A percentile compares a stretch with the other conserved stretches of the same genome.
phyloP scores from a whole-genome alignment of 2,329 filamentous ascomycete genomes.

The Myrmaecium sp. region DNA sequence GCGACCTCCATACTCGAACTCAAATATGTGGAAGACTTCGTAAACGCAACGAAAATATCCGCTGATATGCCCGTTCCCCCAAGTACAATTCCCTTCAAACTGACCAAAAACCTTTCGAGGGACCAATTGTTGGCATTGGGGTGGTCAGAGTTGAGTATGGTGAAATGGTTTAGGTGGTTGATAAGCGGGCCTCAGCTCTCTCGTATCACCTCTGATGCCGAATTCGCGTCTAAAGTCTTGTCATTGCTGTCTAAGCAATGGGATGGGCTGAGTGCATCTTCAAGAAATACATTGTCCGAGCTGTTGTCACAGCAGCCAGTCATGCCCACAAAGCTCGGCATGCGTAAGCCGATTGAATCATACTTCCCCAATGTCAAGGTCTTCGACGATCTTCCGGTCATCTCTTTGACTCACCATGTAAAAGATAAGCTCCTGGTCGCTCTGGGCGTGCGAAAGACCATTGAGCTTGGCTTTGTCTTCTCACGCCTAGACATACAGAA shows the following conservation, averaged over 20 bases:
- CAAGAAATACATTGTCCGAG: slow-evolving; percentile 47
- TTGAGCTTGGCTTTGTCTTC: slow-evolving; percentile 89
- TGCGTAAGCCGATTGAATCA: slow-evolving; percentile 69
- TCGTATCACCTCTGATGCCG: slow-evolving; percentile 48
- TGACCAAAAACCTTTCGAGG: slow-evolving; percentile 52
- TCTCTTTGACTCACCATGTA: slow-evolving; percentile 53
- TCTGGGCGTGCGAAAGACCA: slow-evolving; percentile 83
- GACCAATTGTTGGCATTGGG: slow-evolving; percentile 62
- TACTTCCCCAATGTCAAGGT: slow-evolving; percentile 91
- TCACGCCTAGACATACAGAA: slow-evolving; percentile 42
- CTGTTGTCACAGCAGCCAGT: slow-evolving; percentile 53
- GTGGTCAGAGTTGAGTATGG: slow-evolving; percentile 71
- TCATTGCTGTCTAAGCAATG: slow-evolving; percentile 74
- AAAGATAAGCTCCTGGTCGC: slow-evolving; percentile 80
- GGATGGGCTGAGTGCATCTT: slow-evolving; percentile 55
- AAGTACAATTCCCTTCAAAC: slow-evolving; percentile 68
- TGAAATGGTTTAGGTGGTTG: slow-evolving; percentile 72
- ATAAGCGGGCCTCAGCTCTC: slow-evolving; percentile 40
- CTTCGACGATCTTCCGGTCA: slow-evolving; percentile 80
- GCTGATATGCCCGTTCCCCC: slow-evolving; percentile 65
- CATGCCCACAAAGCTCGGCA: slow-evolving; percentile 80
- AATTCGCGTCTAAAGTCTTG: slow-evolving; percentile 63
- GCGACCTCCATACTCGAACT: slow-evolving; percentile 58
- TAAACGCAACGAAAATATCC: slow-evolving; percentile 64
- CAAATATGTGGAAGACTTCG: slow-evolving; percentile 55